Evolutionary conservation across 345 rosid species (phyloP).

Genomic region (Rhizophora mangle): DNA sequence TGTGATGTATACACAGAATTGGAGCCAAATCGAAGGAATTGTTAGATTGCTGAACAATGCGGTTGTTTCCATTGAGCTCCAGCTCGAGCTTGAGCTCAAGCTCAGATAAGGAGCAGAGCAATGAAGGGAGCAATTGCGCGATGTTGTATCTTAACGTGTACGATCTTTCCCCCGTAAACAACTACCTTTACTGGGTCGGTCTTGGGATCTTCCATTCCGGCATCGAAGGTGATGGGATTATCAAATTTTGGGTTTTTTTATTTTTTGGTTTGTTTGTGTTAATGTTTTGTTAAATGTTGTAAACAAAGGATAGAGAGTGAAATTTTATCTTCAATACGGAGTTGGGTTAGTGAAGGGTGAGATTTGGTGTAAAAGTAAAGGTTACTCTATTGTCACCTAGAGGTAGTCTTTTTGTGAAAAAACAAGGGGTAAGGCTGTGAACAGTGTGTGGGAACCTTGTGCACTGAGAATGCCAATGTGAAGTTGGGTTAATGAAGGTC

Average conservation of each 20-base stretch:
- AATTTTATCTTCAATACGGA: no score
- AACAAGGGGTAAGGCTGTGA: no score
- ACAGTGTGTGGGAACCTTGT: no score
- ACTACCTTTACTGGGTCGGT: conserved; percentile 88
- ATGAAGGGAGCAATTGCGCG: conserved; percentile 30
- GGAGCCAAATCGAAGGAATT: conserved; percentile 22
- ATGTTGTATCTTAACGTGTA: conserved; percentile 79
- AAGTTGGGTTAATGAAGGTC: no score
- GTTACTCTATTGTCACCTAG: no score
- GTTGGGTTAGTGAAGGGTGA: no score
- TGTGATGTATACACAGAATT: conserved; percentile 19
- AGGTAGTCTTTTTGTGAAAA: no score
- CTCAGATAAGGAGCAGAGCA: conserved; percentile 42
- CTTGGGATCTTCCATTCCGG: conserved; percentile 97
- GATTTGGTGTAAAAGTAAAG: no score
- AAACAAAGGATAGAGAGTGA: neutral
- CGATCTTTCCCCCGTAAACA: conserved; percentile 91
- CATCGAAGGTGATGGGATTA: conserved; percentile 57
- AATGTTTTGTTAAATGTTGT: neutral
- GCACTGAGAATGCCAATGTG: no score
- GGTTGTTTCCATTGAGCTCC: conserved; percentile 55
- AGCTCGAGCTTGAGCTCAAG: conserved; percentile 47
- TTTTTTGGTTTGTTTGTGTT: neutral
- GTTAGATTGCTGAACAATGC: conserved; percentile 42
- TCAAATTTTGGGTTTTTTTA: neutral